Evolutionary conservation across 352 stramenopile genomes (phyloP).

Genomic region (Ochromonadaceae sp.): DNA sequence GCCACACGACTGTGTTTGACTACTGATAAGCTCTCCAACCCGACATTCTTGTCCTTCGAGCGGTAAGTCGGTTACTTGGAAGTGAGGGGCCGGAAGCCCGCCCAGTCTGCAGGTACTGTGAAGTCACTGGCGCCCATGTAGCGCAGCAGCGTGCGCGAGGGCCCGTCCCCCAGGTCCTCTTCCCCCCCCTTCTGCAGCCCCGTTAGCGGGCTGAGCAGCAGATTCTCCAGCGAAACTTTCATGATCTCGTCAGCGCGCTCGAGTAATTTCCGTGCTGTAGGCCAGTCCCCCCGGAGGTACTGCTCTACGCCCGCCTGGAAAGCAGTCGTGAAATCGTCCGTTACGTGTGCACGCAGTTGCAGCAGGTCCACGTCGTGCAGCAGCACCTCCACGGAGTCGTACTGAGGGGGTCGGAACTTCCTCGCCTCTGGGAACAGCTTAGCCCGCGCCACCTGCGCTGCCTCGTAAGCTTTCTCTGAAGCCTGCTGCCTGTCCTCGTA

Average conservation of each 20-base stretch:
- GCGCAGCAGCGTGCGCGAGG: conserved; percentile 65
- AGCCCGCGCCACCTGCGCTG: background rate
- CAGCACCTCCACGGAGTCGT: conserved; percentile 32
- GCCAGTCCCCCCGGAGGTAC: conserved; percentile 82
- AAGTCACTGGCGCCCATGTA: conserved; percentile 69
- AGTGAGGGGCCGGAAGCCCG: conserved; percentile 69
- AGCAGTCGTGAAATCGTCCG: conserved; percentile 58
- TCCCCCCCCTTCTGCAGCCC: conserved; percentile 38
- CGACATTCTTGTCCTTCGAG: too few relatives aligned
- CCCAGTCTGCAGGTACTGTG: conserved; percentile 63
- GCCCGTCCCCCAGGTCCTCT: conserved; percentile 50
- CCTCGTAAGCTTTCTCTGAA: background rate
- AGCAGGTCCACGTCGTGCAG: conserved; percentile 39
- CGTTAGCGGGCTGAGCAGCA: background rate
- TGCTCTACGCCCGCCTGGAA: conserved; percentile 71
- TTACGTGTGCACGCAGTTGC: conserved; percentile 2
- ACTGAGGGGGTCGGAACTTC: background rate
- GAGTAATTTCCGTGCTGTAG: conserved; percentile 53
- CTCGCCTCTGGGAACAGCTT: background rate
- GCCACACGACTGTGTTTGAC: too few relatives aligned
- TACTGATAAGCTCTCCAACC: too few relatives aligned
- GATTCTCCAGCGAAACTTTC: background rate
- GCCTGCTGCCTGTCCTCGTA: background rate
- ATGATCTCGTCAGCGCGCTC: conserved; percentile 23
- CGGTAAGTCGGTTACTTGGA: too few relatives aligned